Percentiles rank a stretch among this genome's conserved stretches.
Conservation (phyloP, 2,329 filamentous ascomycete genomes). For the Geosmithia morbida region DNA sequence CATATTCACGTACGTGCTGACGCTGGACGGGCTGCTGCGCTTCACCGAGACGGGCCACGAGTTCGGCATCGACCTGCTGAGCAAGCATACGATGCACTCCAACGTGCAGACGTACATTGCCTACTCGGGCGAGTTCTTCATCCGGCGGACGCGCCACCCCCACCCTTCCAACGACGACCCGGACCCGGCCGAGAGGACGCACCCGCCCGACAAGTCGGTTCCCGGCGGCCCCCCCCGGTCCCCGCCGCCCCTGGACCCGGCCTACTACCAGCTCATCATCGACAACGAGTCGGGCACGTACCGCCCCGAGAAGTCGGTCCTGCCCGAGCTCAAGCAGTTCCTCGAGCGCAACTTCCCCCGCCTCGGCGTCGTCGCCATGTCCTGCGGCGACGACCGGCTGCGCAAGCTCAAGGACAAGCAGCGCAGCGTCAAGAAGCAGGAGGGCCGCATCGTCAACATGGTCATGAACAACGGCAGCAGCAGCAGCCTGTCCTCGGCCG, state of each 20-base stretch:
- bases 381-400: conserved; percentile 68
- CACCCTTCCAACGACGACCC: conserved; percentile 20
- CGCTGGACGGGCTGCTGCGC: conserved; percentile 70
- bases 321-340: conserved; percentile 59
- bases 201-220: conserved; percentile 30
- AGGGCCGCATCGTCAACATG: conserved; percentile 35
- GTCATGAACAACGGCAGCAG: conserved; percentile 39
- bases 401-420: conserved; percentile 64
- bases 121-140: conserved; percentile 85
- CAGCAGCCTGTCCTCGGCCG: conserved; percentile 35
- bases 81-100: conserved; percentile 95
- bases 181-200: conserved; percentile 29
- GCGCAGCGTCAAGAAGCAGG: conserved; percentile 55
- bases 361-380: conserved; percentile 56
- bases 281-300: conserved; percentile 96
- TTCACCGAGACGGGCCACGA: conserved; percentile 96
- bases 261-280: conserved; percentile 72
- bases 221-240: conserved; percentile 29
- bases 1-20: conserved; percentile 85
- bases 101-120: conserved; percentile 85
- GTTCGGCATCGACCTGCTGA: conserved; percentile 83
- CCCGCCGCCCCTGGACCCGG: conserved; percentile 28
- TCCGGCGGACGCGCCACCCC: conserved; percentile 49
- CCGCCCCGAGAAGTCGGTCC: conserved; percentile 62
- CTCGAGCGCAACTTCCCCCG: conserved; percentile 63